Percentiles rank a stretch among this genome's conserved stretches.
phyloP scores from a whole-genome alignment of 495 filamentous ascomycete genomes.

The Echria macrotheca region DNA sequence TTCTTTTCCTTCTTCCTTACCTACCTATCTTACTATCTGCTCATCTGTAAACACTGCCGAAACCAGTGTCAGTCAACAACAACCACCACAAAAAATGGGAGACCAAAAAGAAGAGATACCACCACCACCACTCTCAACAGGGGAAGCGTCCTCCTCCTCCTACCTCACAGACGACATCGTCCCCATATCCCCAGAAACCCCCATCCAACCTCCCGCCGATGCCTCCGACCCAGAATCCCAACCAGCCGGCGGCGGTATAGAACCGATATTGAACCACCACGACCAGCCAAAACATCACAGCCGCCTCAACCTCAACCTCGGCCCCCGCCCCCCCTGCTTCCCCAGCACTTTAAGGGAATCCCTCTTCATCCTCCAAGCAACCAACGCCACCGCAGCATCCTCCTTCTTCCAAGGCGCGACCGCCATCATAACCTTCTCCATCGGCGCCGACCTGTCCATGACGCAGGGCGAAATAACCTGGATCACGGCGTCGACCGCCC shows the following conservation, averaged over 20 bases:
- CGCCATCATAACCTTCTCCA: slow-evolving; percentile 58
- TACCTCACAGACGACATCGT: not conserved
- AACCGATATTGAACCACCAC: not conserved
- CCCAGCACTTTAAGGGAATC: slow-evolving; percentile 57
- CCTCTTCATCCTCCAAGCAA: slow-evolving; percentile 61
- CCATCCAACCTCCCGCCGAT: not conserved
- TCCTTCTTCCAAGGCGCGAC: slow-evolving; percentile 56
- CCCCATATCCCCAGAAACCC: not conserved
- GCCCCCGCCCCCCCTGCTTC: slow-evolving; percentile 52
- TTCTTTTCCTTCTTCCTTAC: too few relatives aligned
- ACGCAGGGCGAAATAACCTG: slow-evolving; percentile 64
- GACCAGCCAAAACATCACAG: not conserved
- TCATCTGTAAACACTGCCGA: too few relatives aligned
- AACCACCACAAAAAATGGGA: too few relatives aligned
- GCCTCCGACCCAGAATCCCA: not conserved
- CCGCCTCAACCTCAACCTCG: too few relatives aligned
- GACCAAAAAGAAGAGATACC: too few relatives aligned
- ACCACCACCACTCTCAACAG: too few relatives aligned
- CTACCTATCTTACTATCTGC: too few relatives aligned
- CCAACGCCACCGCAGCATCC: slow-evolving; percentile 61
- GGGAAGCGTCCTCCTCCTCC: not conserved
- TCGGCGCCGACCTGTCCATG: slow-evolving; percentile 59
- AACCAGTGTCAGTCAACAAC: too few relatives aligned
- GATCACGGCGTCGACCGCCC: slow-evolving; percentile 60
- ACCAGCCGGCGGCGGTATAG: not conserved